phyloP scores from a whole-genome alignment of 2,329 filamentous ascomycete species.

The Trichoderma sp. region DNA sequence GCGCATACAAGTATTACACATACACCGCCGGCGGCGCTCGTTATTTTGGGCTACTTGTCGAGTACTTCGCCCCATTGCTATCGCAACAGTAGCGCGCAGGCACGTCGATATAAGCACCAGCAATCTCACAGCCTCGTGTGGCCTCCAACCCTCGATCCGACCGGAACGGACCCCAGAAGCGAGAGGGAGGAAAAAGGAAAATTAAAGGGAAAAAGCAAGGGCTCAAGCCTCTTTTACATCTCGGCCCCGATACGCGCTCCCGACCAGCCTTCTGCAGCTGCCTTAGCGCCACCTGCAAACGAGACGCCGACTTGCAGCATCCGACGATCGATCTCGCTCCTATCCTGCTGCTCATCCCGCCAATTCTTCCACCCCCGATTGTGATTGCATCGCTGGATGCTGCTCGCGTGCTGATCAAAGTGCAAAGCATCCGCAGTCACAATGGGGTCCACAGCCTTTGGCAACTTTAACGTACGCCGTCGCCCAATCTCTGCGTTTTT shows the following conservation, averaged over 20 bases:
- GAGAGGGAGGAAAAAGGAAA: not conserved
- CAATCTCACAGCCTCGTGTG: not conserved
- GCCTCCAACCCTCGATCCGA: constrained; percentile 8
- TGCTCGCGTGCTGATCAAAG: not conserved
- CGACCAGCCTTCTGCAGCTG: constrained; percentile 11
- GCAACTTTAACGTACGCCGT: constrained; percentile 58
- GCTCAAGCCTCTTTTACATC: constrained; percentile 5
- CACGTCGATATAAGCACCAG: constrained; percentile 4
- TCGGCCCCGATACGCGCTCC: not conserved
- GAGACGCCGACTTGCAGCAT: constrained; percentile 7
- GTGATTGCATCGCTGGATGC: constrained; percentile 16
- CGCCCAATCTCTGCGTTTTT: not conserved
- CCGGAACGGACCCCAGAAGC: not conserved
- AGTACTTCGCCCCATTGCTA: constrained; percentile 5
- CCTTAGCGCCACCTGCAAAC: constrained; percentile 14
- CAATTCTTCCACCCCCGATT: constrained; percentile 5
- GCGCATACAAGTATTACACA: not conserved
- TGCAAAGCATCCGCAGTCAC: constrained; percentile 30
- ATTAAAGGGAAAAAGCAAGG: not conserved
- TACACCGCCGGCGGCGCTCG: not conserved
- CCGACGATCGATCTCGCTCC: not conserved
- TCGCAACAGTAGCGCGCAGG: constrained; percentile 14
- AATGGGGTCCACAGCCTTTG: constrained; percentile 64
- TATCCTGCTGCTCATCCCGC: not conserved
- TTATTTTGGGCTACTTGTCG: not conserved